Evolutionary conservation across 2,329 filamentous ascomycete genomes (phyloP), one percentile per base, ranked within the genome.

Genomic region (Colletotrichum gloeosporioides): DNA sequence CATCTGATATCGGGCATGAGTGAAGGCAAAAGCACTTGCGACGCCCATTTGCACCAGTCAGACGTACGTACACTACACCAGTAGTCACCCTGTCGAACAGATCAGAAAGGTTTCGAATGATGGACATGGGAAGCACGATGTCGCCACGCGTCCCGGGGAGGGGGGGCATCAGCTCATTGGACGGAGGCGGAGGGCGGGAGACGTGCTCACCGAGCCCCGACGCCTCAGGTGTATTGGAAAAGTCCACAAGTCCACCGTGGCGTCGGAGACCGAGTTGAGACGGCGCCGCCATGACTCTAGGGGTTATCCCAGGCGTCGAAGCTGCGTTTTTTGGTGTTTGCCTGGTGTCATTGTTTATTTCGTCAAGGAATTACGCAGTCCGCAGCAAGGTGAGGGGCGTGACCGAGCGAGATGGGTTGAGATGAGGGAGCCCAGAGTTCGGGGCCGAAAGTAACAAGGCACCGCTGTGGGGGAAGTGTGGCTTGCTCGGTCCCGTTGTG

Each of bases 121-220:
- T 25, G 70, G 67, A 53, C 65, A 67, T 69, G 34, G 66, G 53
- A 78, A 71, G 77, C 64, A 74, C 62, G 59, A 67, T 65, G 36
- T 77, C 75, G 77, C 77, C 77, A 78, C 77, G 77, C 77, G 77
- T 73, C 71, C 70, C 36, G 53, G 63, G 68, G 63, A 67, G 62
- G 67, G 74, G 67, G 67, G 74, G 57, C 29, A 36, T 64, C 71
- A 49, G 49, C 66, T 32, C 65, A 77, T 77, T 77, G 73, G 76
- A 57, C 69, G 32, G 55, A 57, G 57, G n/a, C 68, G 57, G 57
- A 69, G 66, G 61, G 39, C 66, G 66, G 71, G 27, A 39, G 61
- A 13, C 61, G 34, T 69, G 4, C 64, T 59, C 31, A 71, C 61
- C 65, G 72, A 77, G 75, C 71, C 34, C 71, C 66, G 71, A 66